Evolutionary conservation across 2,329 filamentous ascomycete species (phyloP).

Genomic region (Arthrobotrys sinensis): DNA sequence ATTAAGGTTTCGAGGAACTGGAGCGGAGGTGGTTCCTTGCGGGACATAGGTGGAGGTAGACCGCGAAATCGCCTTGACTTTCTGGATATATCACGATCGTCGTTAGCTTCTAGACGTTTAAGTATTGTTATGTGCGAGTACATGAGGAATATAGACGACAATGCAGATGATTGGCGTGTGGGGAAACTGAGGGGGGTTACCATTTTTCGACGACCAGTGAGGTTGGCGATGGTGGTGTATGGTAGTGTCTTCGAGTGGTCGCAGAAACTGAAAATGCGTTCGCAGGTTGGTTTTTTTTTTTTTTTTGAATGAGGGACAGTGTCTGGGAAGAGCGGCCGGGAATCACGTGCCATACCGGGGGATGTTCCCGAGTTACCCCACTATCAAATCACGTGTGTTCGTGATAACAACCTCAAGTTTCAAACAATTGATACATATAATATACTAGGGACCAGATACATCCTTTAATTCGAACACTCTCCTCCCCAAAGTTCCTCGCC

Average conservation of each 20-base stretch:
- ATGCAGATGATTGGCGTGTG: not conserved
- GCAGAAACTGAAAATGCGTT: not conserved
- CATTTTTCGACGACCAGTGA: slow-evolving; percentile 1
- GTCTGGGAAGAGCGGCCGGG: not conserved
- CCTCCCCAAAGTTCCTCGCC: slow-evolving; percentile 9
- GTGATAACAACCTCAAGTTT: not conserved
- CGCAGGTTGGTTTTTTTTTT: not conserved
- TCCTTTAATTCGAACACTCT: not conserved
- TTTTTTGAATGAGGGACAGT: not conserved
- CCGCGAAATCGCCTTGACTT: slow-evolving; percentile 78
- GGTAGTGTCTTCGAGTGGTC: not conserved
- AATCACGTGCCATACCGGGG: not conserved
- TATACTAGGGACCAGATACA: not conserved
- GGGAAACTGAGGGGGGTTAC: not conserved
- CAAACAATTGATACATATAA: too few species aligned
- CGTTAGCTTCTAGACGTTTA: not conserved
- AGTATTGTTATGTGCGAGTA: not conserved
- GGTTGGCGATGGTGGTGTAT: not conserved
- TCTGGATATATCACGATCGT: slow-evolving; percentile 66
- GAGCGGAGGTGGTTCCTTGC: slow-evolving; percentile 77
- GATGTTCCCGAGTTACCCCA: not conserved
- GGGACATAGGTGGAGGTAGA: slow-evolving; percentile 77
- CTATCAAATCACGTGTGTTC: not conserved
- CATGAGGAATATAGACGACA: not conserved
- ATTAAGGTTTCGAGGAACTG: slow-evolving; percentile 81